phyloP scores from a whole-genome alignment of 805 yeast genomes.

The Metschnikowia sp. region DNA sequence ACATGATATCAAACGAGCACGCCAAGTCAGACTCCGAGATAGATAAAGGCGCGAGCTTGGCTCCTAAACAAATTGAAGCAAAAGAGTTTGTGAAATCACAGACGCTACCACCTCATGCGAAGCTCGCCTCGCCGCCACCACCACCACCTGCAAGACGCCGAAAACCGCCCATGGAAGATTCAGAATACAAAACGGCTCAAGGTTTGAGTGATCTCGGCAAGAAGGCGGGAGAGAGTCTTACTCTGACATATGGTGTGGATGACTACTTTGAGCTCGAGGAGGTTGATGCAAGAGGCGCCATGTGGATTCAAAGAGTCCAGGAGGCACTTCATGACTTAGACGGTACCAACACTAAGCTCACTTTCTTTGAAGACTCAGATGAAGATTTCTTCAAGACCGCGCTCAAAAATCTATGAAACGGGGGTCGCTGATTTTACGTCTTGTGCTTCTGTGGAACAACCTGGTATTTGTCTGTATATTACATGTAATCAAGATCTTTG shows the following conservation, averaged over 20 bases:
- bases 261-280: constrained; percentile 32
- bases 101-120: constrained; percentile 1
- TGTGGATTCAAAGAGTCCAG: constrained; percentile 35
- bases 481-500: constrained; percentile 4
- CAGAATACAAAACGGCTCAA: not conserved
- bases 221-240: constrained; percentile 24
- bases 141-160: constrained; percentile 31
- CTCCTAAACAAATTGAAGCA: too few relatives aligned
- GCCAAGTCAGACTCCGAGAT: constrained; percentile 1
- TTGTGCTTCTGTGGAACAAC: not conserved
- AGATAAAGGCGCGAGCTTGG: not conserved
- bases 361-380: constrained; percentile 36
- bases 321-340: constrained; percentile 27
- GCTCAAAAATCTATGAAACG: constrained; percentile 11
- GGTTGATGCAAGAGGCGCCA: constrained; percentile 35
- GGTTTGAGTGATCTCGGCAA: constrained; percentile 1
- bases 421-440: not conserved
- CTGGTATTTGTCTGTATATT: not conserved
- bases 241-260: constrained; percentile 22
- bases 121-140: constrained; percentile 10
- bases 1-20: constrained; percentile 5
- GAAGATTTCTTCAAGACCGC: constrained; percentile 27
- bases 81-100: not conserved
- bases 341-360: constrained; percentile 26
- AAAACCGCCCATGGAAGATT: constrained; percentile 5